Percentiles rank a stretch among this genome's conserved stretches.
Evolutionary conservation across 2,329 filamentous ascomycete species (phyloP).

Genomic region (Macroventuria anomochaeta): DNA sequence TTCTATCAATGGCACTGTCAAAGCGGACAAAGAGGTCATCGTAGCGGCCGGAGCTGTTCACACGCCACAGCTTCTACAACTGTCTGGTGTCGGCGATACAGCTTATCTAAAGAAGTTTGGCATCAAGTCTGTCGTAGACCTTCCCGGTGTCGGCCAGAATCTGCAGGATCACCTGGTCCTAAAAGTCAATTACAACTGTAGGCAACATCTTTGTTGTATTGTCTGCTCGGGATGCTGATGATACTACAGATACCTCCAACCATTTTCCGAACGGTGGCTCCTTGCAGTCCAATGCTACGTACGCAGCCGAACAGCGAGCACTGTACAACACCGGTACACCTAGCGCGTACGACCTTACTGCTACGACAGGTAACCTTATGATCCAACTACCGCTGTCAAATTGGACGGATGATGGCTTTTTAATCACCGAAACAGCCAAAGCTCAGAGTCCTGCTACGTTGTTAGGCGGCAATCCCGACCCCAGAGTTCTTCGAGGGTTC

Average conservation of each 20-base stretch:
- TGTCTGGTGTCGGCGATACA: slow-evolving; percentile 63
- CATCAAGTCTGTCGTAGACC: slow-evolving; percentile 26
- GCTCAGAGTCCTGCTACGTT: slow-evolving; percentile 10
- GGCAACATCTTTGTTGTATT: background rate
- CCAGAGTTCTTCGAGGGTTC: slow-evolving; percentile 34
- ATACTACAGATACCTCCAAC: slow-evolving; percentile 17
- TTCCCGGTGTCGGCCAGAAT: slow-evolving; percentile 38
- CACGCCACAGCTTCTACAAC: slow-evolving; percentile 67
- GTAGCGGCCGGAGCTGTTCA: slow-evolving; percentile 65
- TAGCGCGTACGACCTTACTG: slow-evolving; percentile 34
- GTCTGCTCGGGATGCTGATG: background rate
- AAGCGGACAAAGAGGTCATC: slow-evolving; percentile 59
- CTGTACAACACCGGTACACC: slow-evolving; percentile 33
- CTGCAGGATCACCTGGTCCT: slow-evolving; percentile 35
- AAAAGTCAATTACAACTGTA: slow-evolving; percentile 32
- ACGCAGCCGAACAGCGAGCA: slow-evolving; percentile 34
- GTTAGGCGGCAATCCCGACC: slow-evolving; percentile 21
- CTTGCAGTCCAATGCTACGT: slow-evolving; percentile 33
- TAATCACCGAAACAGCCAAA: slow-evolving; percentile 5
- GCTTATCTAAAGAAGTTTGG: slow-evolving; percentile 14
- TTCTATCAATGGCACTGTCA: slow-evolving; percentile 6
- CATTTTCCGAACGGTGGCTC: slow-evolving; percentile 25
- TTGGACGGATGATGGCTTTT: slow-evolving; percentile 15
- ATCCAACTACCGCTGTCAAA: slow-evolving; percentile 25
- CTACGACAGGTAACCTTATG: slow-evolving; percentile 26